These are phyloP conservation scores for Musa balbisiana DNA, from an alignment of 202 grass and related monocot species.

Conservation along the genomic window DNA sequence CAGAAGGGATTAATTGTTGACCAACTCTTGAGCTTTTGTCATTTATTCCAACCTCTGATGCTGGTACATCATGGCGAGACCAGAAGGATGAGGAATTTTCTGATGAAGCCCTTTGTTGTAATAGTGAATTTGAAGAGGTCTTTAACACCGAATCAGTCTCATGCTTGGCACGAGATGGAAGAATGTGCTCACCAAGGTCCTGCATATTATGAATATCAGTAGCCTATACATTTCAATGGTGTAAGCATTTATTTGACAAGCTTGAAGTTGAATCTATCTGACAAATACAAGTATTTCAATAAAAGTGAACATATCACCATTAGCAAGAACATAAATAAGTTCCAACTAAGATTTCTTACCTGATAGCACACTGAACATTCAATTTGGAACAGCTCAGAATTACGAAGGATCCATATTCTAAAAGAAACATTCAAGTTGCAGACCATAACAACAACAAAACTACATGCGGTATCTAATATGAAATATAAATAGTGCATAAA, in stretches of 20 bases:
- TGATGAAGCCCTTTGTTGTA: constrained; percentile 28
- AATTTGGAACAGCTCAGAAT: neutral
- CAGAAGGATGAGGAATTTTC: constrained; percentile 33
- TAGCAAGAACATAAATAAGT: neutral
- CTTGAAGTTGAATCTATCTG: neutral
- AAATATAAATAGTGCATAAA: neutral
- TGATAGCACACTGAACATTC: neutral
- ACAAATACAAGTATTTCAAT: neutral
- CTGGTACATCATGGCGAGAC: constrained; percentile 24
- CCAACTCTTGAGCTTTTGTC: constrained; percentile 43
- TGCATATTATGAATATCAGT: constrained; percentile 34
- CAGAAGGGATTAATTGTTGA: constrained; percentile 27
- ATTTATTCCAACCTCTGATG: constrained; percentile 29
- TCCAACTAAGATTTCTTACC: neutral
- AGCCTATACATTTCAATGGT: neutral
- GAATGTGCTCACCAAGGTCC: constrained; percentile 52
- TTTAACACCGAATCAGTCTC: constrained; percentile 41
- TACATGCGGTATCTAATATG: neutral
- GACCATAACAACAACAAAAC: neutral
- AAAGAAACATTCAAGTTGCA: neutral
- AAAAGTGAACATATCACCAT: neutral
- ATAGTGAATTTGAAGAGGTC: constrained; percentile 24
- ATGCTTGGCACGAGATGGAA: constrained; percentile 32
- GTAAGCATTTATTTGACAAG: neutral
- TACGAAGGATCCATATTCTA: neutral